Conservation (phyloP, 176 grass and related monocot species). For the Avena atlantica region DNA sequence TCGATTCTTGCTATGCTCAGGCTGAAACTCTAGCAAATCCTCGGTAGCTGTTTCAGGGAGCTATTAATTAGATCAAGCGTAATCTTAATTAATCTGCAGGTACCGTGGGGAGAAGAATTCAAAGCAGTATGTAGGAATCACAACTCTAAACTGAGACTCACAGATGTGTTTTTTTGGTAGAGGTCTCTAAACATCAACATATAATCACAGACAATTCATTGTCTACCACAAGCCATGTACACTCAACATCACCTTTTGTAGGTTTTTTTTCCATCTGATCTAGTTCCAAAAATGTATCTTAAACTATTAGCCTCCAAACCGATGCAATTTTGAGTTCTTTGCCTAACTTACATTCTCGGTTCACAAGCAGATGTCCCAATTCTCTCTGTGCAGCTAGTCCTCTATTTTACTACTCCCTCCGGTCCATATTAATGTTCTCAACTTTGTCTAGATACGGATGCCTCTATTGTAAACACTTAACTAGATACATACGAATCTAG, state of each 20-base stretch:
- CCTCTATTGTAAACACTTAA: too few relatives aligned
- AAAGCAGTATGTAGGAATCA: background rate
- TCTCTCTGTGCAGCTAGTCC: background rate
- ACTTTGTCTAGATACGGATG: too few relatives aligned
- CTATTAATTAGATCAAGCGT: background rate
- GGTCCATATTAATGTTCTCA: too few relatives aligned
- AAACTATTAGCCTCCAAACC: background rate
- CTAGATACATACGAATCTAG: too few relatives aligned
- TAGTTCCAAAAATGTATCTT: background rate
- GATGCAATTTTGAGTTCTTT: background rate
- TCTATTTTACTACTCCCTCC: background rate
- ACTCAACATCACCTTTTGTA: background rate
- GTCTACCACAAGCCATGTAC: background rate
- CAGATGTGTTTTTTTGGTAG: background rate
- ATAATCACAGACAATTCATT: background rate
- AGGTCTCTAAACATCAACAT: background rate
- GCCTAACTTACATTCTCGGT: background rate
- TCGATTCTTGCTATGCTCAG: background rate
- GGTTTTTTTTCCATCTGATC: background rate
- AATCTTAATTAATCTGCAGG: constrained; percentile 39
- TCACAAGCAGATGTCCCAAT: background rate
- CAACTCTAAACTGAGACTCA: background rate
- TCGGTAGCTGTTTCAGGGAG: background rate
- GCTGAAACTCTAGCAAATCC: background rate
- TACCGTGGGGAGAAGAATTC: constrained; percentile 50